A percentile compares a stretch with the other conserved stretches of the same genome.
phyloP scores from a whole-genome alignment of 2,329 filamentous ascomycete species.

The Stagonosporopsis cucurbitacearum region DNA sequence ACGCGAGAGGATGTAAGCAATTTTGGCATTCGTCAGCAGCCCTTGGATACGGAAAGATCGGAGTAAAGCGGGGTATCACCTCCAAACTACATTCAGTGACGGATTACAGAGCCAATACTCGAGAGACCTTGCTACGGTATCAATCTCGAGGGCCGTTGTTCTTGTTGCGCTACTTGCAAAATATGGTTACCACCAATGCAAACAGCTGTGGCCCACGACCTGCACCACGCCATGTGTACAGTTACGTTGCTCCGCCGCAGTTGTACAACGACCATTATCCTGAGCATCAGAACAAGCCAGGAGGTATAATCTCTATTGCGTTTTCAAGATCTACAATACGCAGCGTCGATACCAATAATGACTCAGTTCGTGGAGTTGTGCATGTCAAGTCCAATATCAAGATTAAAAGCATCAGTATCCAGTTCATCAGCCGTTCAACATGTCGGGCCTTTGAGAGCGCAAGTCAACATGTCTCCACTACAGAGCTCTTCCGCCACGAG shows the following conservation, averaged over 20 bases:
- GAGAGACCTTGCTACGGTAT: not conserved
- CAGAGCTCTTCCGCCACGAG: conserved; percentile 23
- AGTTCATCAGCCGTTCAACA: conserved; percentile 26
- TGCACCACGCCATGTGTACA: conserved; percentile 24
- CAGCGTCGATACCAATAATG: conserved; percentile 30
- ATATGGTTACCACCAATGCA: conserved; percentile 1
- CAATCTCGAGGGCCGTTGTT: not conserved
- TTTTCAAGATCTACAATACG: conserved; percentile 26
- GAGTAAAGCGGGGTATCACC: not conserved
- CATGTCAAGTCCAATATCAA: conserved; percentile 23
- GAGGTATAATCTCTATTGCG: conserved; percentile 25
- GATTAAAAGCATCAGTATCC: conserved; percentile 23
- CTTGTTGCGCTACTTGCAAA: not conserved
- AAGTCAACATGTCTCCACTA: conserved; percentile 21
- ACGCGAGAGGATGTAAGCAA: not conserved
- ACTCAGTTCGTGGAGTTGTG: conserved; percentile 28
- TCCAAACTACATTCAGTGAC: not conserved
- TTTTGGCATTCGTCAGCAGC: not conserved
- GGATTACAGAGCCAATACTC: not conserved
- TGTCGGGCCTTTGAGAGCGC: conserved; percentile 26
- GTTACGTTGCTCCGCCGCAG: conserved; percentile 23
- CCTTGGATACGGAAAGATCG: not conserved
- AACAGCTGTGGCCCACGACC: not conserved
- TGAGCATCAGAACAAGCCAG: conserved; percentile 24
- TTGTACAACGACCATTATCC: conserved; percentile 31